Conservation (phyloP, 73 alveolate species). For the Uronychia binucleata region DNA sequence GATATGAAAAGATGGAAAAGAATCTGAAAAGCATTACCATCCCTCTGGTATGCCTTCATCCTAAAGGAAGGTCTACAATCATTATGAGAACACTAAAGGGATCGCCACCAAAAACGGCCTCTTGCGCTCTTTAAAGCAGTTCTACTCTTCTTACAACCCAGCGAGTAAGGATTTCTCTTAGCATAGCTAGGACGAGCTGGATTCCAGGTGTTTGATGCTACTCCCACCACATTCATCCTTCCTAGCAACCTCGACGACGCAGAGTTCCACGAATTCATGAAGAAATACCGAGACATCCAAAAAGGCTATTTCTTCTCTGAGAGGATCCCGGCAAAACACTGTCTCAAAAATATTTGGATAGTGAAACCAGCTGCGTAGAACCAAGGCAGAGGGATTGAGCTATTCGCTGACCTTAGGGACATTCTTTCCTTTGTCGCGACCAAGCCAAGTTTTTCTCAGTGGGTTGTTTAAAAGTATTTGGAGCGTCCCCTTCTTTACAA, state of each 20-base stretch:
- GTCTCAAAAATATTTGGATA: slow-evolving; percentile 65
- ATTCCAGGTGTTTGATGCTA: slow-evolving; percentile 54
- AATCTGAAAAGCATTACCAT: neutral
- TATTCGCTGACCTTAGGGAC: slow-evolving; percentile 49
- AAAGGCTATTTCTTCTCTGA: slow-evolving; percentile 11
- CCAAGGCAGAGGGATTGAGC: slow-evolving; percentile 77
- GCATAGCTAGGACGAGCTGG: slow-evolving; percentile 17
- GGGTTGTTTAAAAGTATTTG: slow-evolving; percentile 84
- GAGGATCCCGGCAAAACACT: slow-evolving; percentile 66
- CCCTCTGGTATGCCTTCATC: neutral
- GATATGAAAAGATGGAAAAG: slow-evolving; percentile 30
- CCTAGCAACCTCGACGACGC: slow-evolving; percentile 42
- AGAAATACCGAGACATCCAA: slow-evolving; percentile 33
- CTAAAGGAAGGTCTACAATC: slow-evolving; percentile 23
- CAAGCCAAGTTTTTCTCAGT: slow-evolving; percentile 13
- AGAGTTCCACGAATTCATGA: slow-evolving; percentile 40
- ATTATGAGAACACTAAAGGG: slow-evolving; percentile 58
- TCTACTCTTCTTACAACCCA: slow-evolving; percentile 22
- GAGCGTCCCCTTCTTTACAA: slow-evolving; percentile 82
- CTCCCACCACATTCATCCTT: slow-evolving; percentile 67
- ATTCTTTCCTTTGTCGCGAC: slow-evolving; percentile 36
- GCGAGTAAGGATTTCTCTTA: no score
- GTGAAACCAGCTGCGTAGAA: slow-evolving; percentile 68
- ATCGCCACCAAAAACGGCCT: slow-evolving; percentile 68
- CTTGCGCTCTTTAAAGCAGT: slow-evolving; percentile 38